A percentile compares a stretch with the other conserved stretches of the same genome.
phyloP scores from a whole-genome alignment of 2,329 filamentous ascomycete species.

The Westerdykella aurantiaca region DNA sequence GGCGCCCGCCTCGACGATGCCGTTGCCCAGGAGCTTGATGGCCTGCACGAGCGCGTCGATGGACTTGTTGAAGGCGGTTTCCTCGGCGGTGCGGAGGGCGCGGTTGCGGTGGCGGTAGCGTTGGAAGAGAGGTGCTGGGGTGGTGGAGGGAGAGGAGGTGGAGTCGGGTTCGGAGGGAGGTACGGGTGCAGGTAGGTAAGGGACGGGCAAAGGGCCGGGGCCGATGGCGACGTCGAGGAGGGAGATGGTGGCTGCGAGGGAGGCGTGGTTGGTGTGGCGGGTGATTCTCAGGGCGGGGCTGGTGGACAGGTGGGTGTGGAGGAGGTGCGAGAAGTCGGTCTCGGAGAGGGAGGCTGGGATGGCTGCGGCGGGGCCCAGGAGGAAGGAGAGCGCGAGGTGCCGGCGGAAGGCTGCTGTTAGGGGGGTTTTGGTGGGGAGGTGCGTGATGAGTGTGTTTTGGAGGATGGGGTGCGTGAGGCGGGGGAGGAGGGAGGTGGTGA shows the following conservation, averaged over 20 bases:
- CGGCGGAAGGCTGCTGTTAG: constrained; percentile 57
- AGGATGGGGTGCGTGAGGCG: constrained; percentile 47
- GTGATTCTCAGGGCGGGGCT: constrained; percentile 49
- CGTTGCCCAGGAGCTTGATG: constrained; percentile 46
- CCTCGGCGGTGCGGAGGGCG: constrained; percentile 21
- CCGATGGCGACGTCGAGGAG: constrained; percentile 73
- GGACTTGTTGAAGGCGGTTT: constrained; percentile 59
- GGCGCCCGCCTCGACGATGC: constrained; percentile 70
- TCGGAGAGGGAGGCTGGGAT: constrained; percentile 18
- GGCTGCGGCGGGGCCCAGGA: constrained; percentile 43
- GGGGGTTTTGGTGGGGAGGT: constrained; percentile 51
- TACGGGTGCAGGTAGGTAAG: constrained; percentile 26
- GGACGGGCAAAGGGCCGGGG: constrained; percentile 46
- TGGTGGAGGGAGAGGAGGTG: constrained; percentile 8
- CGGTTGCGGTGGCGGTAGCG: not conserved
- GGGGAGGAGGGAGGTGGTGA: constrained; percentile 19
- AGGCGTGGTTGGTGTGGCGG: constrained; percentile 59
- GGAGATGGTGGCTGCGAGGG: constrained; percentile 59
- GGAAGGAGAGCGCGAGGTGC: constrained; percentile 59
- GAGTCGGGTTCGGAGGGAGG: constrained; percentile 17
- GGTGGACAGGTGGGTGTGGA: constrained; percentile 25
- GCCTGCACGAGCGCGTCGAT: constrained; percentile 60
- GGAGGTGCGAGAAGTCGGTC: constrained; percentile 12
- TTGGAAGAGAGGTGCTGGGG: not conserved
- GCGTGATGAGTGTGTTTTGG: constrained; percentile 53